Evolutionary conservation across 352 stramenopile genomes (phyloP).

Genomic region (Phytophthora cryptogea): DNA sequence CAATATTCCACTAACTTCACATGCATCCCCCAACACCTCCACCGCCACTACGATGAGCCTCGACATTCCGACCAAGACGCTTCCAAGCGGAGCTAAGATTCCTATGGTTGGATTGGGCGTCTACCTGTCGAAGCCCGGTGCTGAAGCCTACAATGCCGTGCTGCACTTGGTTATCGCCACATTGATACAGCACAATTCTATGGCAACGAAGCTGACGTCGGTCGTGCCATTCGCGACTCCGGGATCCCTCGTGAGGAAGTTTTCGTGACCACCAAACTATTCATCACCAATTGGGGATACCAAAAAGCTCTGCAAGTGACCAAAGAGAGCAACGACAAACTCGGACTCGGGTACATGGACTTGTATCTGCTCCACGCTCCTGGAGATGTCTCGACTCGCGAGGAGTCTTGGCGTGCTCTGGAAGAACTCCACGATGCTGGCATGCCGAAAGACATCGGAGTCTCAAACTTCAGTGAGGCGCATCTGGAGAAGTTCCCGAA

Average conservation of each 20-base stretch:
- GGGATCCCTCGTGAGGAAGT: conserved; percentile 69
- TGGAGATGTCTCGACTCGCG: conserved; percentile 41
- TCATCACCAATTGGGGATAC: conserved; percentile 61
- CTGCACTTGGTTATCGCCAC: conserved; percentile 75
- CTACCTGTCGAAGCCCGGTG: conserved; percentile 51
- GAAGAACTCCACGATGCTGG: conserved; percentile 53
- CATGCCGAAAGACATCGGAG: conserved; percentile 79
- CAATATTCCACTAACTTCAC: conserved; percentile 6
- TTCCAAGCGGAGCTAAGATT: conserved; percentile 48
- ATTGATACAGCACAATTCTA: conserved; percentile 91
- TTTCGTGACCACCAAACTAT: conserved; percentile 87
- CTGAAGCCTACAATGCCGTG: conserved; percentile 64
- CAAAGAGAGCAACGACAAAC: conserved; percentile 48
- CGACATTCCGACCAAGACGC: conserved; percentile 33
- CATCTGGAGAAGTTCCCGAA: conserved; percentile 80
- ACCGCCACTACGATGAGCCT: conserved; percentile 12
- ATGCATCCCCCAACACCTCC: background rate
- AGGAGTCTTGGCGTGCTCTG: conserved; percentile 44
- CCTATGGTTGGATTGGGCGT: conserved; percentile 56
- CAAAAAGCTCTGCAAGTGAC: conserved; percentile 55
- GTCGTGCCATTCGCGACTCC: conserved; percentile 65
- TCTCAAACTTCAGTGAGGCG: conserved; percentile 88
- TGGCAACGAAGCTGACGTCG: conserved; percentile 85
- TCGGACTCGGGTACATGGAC: conserved; percentile 84
- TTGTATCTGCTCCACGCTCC: conserved; percentile 79